Percentiles rank a stretch among this genome's conserved stretches.
Conservation (phyloP, 306 rosid species). For the Arachis stenosperma region DNA sequence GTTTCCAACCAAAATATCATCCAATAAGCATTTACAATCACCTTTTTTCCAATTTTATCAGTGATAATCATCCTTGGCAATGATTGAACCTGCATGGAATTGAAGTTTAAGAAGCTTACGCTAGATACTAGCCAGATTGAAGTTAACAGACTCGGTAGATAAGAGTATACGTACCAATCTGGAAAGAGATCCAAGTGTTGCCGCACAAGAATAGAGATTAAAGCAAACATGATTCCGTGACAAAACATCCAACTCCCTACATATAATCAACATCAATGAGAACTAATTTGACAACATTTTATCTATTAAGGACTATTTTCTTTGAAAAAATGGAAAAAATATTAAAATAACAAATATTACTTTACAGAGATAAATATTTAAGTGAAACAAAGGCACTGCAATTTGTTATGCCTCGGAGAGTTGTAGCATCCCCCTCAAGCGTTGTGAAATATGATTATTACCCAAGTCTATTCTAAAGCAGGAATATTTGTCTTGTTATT, state of each 20-base stretch:
- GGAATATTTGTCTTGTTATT: neutral
- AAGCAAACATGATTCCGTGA: conserved; percentile 79
- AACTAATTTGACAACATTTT: conserved; percentile 32
- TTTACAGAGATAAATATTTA: neutral
- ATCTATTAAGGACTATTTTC: neutral
- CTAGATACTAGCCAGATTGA: conserved; percentile 15
- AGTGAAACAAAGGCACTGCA: neutral
- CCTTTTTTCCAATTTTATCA: conserved; percentile 99
- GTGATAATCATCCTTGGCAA: conserved; percentile 96
- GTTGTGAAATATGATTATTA: conserved; percentile 6
- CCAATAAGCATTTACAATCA: conserved; percentile 37
- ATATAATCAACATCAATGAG: conserved; percentile 34
- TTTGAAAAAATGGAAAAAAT: neutral
- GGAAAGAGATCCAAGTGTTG: conserved; percentile 96
- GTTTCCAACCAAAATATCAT: conserved; percentile 22
- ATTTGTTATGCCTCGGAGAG: neutral
- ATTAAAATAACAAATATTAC: neutral
- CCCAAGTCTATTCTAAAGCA: neutral
- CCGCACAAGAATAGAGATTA: conserved; percentile 88
- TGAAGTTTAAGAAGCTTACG: conserved; percentile 30
- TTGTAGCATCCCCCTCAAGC: conserved; percentile 15
- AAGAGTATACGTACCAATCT: conserved; percentile 68
- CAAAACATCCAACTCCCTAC: conserved; percentile 92
- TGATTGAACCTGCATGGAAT: conserved; percentile 79
- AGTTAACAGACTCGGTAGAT: conserved; percentile 3